phyloP scores from a whole-genome alignment of 805 yeast species.

The Candida alai region DNA sequence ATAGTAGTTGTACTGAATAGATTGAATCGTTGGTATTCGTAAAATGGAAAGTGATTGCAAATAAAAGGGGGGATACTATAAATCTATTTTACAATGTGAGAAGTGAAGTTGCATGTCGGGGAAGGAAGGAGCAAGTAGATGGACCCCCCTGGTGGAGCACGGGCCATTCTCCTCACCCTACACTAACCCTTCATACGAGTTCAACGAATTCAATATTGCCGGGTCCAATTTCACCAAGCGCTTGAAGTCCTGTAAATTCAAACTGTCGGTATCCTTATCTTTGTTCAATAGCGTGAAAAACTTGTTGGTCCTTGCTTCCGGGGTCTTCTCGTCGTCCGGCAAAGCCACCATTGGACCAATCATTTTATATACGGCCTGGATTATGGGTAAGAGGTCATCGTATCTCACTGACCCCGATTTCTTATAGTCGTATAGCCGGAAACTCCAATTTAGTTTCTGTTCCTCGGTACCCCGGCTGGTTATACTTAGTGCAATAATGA shows the following conservation, averaged over 20 bases:
- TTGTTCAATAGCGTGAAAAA: slow-evolving; percentile 74
- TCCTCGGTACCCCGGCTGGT: slow-evolving; percentile 82
- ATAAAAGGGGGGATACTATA: no score
- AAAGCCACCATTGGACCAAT: slow-evolving; percentile 89
- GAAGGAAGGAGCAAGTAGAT: no score
- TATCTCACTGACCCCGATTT: slow-evolving; percentile 72
- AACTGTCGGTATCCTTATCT: slow-evolving; percentile 55
- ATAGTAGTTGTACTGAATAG: neutral
- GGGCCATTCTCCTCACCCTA: no score
- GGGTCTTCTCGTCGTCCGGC: slow-evolving; percentile 87
- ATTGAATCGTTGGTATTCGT: no score
- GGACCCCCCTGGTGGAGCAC: no score
- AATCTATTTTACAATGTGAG: no score
- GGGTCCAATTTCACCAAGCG: slow-evolving; percentile 78
- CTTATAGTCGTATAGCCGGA: slow-evolving; percentile 80
- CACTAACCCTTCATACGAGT: slow-evolving; percentile 76
- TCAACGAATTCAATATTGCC: slow-evolving; percentile 69
- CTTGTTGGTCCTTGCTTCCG: slow-evolving; percentile 81
- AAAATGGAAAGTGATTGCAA: no score
- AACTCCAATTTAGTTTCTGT: slow-evolving; percentile 88
- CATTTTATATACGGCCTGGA: slow-evolving; percentile 87
- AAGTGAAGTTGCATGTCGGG: no score
- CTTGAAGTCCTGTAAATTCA: slow-evolving; percentile 80
- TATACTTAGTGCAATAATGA: slow-evolving; percentile 80
- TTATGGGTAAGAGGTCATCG: slow-evolving; percentile 75